phyloP scores from a whole-genome alignment of 805 yeast genomes.

The Starmera amethionina region DNA sequence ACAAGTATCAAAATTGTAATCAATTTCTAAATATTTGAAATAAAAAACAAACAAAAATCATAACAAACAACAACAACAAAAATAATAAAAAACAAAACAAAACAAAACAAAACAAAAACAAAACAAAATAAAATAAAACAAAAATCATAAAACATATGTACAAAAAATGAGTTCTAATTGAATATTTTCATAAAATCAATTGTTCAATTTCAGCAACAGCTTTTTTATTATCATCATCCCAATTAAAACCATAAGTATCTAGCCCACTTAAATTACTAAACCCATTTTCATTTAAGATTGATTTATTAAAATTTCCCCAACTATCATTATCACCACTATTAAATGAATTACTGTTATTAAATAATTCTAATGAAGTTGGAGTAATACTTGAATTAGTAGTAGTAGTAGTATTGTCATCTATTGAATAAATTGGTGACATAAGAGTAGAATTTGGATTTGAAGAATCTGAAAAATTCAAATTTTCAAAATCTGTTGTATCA shows the following conservation, averaged over 20 bases:
- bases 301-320: too few species aligned
- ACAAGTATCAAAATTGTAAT: too few species aligned
- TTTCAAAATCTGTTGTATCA: constrained; percentile 4
- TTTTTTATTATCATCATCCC: not conserved
- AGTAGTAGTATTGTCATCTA: constrained; percentile 2
- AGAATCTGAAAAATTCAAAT: constrained; percentile 7
- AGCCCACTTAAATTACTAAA: not conserved
- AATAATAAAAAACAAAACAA: not conserved
- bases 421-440: constrained; percentile 11
- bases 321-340: too few species aligned
- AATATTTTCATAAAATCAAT: too few species aligned
- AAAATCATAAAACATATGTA: not conserved
- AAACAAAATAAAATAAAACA: not conserved
- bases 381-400: not conserved
- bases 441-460: constrained; percentile 8
- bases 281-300: not conserved
- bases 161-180: too few species aligned
- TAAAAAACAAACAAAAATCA: too few species aligned
- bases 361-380: too few species aligned
- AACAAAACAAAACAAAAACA: not conserved
- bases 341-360: too few species aligned
- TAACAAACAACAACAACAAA: not conserved
- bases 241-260: constrained; percentile 1
- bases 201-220: not conserved
- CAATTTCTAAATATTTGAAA: too few species aligned